A percentile compares a stretch with the other conserved stretches of the same genome.
These are phyloP conservation scores for Lactifluus volemus DNA, from an alignment of 768 basidiomycete genomes.

Conservation along the genomic window DNA sequence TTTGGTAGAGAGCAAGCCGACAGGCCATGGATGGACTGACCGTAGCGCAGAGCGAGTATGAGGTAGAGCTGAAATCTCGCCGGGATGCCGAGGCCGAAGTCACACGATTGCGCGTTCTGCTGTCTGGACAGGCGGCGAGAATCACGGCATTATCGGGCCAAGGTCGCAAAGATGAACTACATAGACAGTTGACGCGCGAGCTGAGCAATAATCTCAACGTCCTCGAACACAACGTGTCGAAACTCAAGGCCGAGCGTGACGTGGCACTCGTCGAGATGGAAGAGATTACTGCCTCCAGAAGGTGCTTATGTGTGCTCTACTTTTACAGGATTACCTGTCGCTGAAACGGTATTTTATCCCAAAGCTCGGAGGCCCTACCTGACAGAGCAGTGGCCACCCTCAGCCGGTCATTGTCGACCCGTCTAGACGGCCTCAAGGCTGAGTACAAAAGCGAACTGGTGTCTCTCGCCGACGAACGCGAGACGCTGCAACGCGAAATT, in stretches of 20 bases:
- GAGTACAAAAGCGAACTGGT: conserved; percentile 85
- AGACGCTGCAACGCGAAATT: conserved; percentile 71
- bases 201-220: conserved; percentile 64
- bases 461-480: conserved; percentile 75
- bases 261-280: conserved; percentile 90
- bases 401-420: conserved; percentile 66
- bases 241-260: conserved; percentile 83
- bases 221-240: conserved; percentile 80
- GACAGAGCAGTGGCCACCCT: conserved; percentile 26
- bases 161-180: conserved; percentile 64
- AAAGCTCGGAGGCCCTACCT: conserved; percentile 18
- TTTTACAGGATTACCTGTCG: not conserved
- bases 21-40: conserved; percentile 88
- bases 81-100: conserved; percentile 92
- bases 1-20: conserved; percentile 71
- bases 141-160: conserved; percentile 82
- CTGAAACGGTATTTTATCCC: not conserved
- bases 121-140: conserved; percentile 84
- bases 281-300: conserved; percentile 69
- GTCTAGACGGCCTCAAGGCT: conserved; percentile 78
- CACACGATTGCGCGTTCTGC: conserved; percentile 68
- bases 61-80: conserved; percentile 78
- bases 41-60: conserved; percentile 91
- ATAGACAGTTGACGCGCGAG: conserved; percentile 73
- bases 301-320: conserved; percentile 36